phyloP scores from a whole-genome alignment of 306 rosid genomes.

The Dicorynia guianensis region DNA sequence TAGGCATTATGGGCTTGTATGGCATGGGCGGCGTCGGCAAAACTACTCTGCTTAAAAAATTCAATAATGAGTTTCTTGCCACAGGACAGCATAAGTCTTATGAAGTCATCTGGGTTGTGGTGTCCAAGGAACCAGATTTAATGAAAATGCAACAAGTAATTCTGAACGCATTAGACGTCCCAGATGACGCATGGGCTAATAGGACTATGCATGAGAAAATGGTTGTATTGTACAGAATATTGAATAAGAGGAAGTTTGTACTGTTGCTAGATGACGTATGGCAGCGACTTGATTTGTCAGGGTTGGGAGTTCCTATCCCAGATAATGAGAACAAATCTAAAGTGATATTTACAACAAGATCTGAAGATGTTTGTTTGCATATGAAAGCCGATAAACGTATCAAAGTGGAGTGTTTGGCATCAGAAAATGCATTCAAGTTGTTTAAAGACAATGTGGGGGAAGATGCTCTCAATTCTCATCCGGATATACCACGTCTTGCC shows the following conservation, averaged over 20 bases:
- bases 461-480: neutral
- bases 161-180: neutral
- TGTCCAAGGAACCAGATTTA: neutral
- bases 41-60: neutral
- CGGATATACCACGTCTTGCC: neutral
- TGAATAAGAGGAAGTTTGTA: neutral
- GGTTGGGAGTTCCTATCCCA: conserved; percentile 3
- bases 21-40: conserved; percentile 17
- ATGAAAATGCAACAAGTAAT: neutral
- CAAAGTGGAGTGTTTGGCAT: neutral
- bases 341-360: neutral
- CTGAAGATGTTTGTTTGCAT: neutral
- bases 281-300: neutral
- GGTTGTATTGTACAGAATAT: neutral
- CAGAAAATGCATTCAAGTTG: neutral
- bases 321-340: neutral
- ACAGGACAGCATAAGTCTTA: too few species aligned
- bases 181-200: neutral
- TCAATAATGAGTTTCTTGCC: conserved; percentile 16
- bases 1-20: conserved; percentile 6
- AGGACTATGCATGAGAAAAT: neutral
- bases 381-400: neutral
- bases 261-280: neutral
- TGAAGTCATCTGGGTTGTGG: conserved; percentile 1
- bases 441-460: neutral